Conservation (phyloP, 352 stramenopile genomes). For the Globisporangium splendens region DNA sequence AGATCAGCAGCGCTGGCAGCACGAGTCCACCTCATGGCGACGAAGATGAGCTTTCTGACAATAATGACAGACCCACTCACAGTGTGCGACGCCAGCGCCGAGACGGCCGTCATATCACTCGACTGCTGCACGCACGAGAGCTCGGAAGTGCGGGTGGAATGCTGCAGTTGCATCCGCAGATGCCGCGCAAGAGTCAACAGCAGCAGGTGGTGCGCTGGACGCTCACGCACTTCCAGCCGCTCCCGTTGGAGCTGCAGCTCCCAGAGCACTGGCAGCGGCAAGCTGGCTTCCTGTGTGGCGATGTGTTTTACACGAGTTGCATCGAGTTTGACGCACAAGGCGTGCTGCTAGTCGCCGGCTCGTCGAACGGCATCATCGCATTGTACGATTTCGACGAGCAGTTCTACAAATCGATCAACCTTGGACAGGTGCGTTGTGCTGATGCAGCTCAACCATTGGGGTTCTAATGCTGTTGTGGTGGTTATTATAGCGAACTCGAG, state of each 20-base stretch:
- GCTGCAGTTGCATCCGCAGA: conserved; percentile 15
- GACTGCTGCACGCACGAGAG: conserved; percentile 39
- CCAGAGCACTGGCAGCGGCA: conserved; percentile 40
- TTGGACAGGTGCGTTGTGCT: conserved; percentile 26
- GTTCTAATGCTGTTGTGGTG: not conserved
- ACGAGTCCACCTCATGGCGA: not conserved
- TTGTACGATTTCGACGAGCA: conserved; percentile 82
- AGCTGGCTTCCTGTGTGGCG: conserved; percentile 18
- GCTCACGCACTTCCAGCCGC: conserved; percentile 40
- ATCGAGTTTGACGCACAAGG: conserved; percentile 68
- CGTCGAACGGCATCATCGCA: conserved; percentile 64
- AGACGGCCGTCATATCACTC: conserved; percentile 25
- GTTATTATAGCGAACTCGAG: not conserved
- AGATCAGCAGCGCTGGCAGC: conserved; percentile 1
- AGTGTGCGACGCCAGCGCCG: conserved; percentile 9
- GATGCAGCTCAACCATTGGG: not conserved
- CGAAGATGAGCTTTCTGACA: conserved; percentile 6
- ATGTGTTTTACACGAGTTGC: conserved; percentile 55
- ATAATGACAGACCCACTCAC: not conserved
- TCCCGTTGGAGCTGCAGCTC: conserved; percentile 43
- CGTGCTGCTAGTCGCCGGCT: conserved; percentile 55
- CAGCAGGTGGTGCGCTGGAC: conserved; percentile 58
- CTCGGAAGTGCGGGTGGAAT: conserved; percentile 19
- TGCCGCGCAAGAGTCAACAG: conserved; percentile 26
- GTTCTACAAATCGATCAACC: conserved; percentile 56